A percentile compares a stretch with the other conserved stretches of the same genome.
Conservation (phyloP, 1,139 yeast genomes). For the Candida freyschussii region DNA sequence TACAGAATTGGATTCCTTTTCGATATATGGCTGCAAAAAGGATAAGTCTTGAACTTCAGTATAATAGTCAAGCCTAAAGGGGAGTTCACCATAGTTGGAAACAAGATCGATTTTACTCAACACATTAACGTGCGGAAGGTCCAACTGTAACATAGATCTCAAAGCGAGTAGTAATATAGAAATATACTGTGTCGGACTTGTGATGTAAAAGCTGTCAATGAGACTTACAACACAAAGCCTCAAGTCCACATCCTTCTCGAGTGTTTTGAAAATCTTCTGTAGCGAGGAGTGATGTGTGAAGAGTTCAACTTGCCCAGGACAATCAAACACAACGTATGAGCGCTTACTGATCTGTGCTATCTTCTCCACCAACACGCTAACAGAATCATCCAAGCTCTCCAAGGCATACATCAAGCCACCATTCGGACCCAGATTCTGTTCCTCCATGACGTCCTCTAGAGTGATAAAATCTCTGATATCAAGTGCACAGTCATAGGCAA, state of each 20-base stretch:
- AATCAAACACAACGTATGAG: conserved; percentile 81
- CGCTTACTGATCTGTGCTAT: conserved; percentile 52
- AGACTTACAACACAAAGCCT: conserved; percentile 84
- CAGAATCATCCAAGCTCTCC: conserved; percentile 54
- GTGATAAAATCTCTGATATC: conserved; percentile 88
- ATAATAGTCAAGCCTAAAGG: conserved; percentile 77
- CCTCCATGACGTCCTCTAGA: conserved; percentile 86
- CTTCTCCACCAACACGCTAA: conserved; percentile 58
- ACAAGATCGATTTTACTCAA: conserved; percentile 85
- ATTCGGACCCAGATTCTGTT: conserved; percentile 81
- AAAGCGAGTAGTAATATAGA: conserved; percentile 76
- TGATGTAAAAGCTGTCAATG: conserved; percentile 79
- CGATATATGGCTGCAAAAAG: conserved; percentile 62
- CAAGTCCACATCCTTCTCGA: conserved; percentile 63
- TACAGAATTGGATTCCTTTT: conserved; percentile 59
- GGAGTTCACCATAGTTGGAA: conserved; percentile 59
- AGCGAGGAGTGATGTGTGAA: conserved; percentile 89
- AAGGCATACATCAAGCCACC: conserved; percentile 92
- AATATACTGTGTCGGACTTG: conserved; percentile 88
- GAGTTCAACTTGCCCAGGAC: conserved; percentile 97
- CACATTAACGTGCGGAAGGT: conserved; percentile 89
- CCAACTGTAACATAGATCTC: conserved; percentile 88
- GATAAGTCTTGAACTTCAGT: conserved; percentile 86
- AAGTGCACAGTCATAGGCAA: conserved; percentile 77
- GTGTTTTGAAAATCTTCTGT: conserved; percentile 61